Percentiles rank a stretch among this genome's conserved stretches.
These are phyloP conservation scores for Leccinum longicurvipes DNA, from an alignment of 768 basidiomycete genomes.

Conservation along the genomic window DNA sequence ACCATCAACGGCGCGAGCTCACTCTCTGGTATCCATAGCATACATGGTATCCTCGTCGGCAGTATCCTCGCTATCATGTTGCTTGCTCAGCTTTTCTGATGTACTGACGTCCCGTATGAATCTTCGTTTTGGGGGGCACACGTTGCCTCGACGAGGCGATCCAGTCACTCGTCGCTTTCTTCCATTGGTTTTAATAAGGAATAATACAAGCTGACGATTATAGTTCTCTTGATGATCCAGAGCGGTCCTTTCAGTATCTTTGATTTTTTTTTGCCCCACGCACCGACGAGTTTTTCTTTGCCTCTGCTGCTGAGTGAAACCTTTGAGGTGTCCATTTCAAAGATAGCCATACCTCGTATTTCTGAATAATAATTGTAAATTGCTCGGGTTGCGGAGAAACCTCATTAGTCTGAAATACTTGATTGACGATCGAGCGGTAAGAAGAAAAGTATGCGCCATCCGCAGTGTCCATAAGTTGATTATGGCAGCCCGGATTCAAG, in stretches of 20 bases:
- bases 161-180: background rate
- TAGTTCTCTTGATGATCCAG: background rate
- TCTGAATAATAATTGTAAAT: background rate
- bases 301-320: background rate
- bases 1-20: constrained; percentile 43
- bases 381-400: background rate
- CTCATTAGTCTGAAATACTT: background rate
- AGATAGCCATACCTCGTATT: background rate
- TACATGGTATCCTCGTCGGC: constrained; percentile 14
- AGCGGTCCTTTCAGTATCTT: background rate
- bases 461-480: background rate
- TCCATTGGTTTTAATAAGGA: background rate
- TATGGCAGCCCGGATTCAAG: background rate
- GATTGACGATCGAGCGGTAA: background rate
- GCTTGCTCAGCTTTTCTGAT: constrained; percentile 21
- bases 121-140: background rate
- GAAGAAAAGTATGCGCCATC: too few species aligned
- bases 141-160: background rate
- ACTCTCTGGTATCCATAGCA: constrained; percentile 3
- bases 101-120: background rate
- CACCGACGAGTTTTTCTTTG: background rate
- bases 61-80: constrained; percentile 11
- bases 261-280: background rate
- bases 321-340: background rate
- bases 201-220: background rate